Evolutionary conservation across 1,284 basidiomycete genomes (phyloP), one percentile per base, ranked within the genome.

Genomic region (Taiwanofungus camphoratus): DNA sequence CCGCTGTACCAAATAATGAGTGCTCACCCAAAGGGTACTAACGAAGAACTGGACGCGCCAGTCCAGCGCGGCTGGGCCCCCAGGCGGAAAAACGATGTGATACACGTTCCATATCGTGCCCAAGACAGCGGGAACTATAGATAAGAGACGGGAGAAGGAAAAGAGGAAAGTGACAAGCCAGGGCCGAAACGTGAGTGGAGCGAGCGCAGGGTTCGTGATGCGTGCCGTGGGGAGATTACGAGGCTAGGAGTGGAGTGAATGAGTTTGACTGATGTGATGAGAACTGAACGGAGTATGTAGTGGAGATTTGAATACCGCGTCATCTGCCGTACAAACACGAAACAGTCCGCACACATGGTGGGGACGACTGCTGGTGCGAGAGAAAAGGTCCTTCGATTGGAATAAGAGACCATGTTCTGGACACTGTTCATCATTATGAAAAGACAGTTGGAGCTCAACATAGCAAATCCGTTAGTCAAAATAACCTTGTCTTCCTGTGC

Each of bases 111-210:
- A 74, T 1, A 82, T 51, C 2, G 76, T 72, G n/a, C 84, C 85
- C 23, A 82, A 64, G 0, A 80, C 57, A 15, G 86, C 81, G 20
- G 85, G 86, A 1, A 87, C 78, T 43, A 87, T 69, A 8, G 82
- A 76, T n/a, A 87, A 69, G 16, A 83, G 67, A n/a, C 84, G 76
- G 3, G 66, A 70, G 1, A 63, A 59, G 41, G 71, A 63, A 39
- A 76, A 76, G n/a, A 76, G 58, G 0, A 70, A 36, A 0, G 61
- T 61, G 5, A 67, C 68, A 36, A 71, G 51, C 38, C 60, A 48
- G 7, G 59, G 51, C 12, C 56, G 54, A 3, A 57, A 49, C 3
- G 53, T 49, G 15, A 48, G 58, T 62, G 74, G 48, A 59, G 53
- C 21, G 24, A 45, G 69, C 66, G 39, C 71, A 3, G 69, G 58